Percentiles rank a stretch among this genome's conserved stretches.
Conservation (phyloP, 1,284 basidiomycete species). For the Austroboletus rostrupii region DNA sequence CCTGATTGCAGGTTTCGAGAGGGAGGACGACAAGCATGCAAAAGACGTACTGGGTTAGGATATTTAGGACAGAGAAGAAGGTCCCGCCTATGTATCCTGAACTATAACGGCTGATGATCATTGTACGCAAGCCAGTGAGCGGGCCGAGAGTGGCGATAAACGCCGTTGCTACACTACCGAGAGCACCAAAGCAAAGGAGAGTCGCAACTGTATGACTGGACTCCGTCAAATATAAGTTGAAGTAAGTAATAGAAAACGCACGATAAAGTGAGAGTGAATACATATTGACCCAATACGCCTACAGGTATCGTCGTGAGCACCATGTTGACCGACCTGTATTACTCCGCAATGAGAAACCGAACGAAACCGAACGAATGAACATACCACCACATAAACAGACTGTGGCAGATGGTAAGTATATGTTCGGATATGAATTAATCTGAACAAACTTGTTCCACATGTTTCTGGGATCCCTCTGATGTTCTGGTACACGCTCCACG, state of each 20-base stretch:
- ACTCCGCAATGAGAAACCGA: constrained; percentile 22
- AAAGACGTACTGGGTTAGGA: constrained; percentile 46
- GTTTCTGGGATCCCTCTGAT: constrained; percentile 37
- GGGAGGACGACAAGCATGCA: neutral
- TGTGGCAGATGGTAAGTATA: constrained; percentile 19
- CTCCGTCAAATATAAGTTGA: neutral
- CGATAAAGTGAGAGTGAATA: constrained; percentile 49
- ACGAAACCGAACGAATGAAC: constrained; percentile 23
- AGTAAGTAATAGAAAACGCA: constrained; percentile 21
- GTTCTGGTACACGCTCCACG: constrained; percentile 50
- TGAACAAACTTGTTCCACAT: constrained; percentile 45
- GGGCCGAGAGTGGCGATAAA: constrained; percentile 63
- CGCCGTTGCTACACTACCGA: constrained; percentile 40
- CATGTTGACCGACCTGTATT: constrained; percentile 44
- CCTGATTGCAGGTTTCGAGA: constrained; percentile 22
- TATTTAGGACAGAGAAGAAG: constrained; percentile 56
- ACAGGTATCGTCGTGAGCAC: constrained; percentile 56
- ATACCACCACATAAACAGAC: constrained; percentile 46
- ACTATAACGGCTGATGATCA: constrained; percentile 53
- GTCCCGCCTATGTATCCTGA: constrained; percentile 55
- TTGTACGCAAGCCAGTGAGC: constrained; percentile 25
- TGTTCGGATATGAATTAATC: constrained; percentile 7
- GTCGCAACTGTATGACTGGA: constrained; percentile 41
- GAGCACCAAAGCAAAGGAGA: constrained; percentile 42
- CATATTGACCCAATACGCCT: constrained; percentile 51